phyloP scores from a whole-genome alignment of 2,329 filamentous ascomycete species.

The Scopulariopsis brevicaulis region DNA sequence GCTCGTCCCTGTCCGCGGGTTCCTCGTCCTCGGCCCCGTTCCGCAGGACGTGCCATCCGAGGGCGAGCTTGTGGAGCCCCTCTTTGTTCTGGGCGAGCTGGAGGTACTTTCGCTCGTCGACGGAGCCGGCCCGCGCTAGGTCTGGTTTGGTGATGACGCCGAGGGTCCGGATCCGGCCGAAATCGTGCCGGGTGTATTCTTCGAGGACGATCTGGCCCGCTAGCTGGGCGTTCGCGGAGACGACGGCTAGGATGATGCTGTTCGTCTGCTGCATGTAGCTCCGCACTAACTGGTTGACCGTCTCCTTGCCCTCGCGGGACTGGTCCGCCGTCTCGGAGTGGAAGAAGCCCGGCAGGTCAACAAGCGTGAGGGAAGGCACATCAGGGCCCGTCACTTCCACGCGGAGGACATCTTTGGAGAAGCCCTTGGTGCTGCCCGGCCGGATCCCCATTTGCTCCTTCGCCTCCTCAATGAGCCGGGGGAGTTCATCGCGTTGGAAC shows the following conservation, averaged over 20 bases:
- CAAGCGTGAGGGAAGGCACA: conserved; percentile 34
- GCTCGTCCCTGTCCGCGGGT: conserved; percentile 14
- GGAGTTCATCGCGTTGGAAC: conserved; percentile 28
- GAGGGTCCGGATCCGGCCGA: conserved; percentile 31
- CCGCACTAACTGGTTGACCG: conserved; percentile 24
- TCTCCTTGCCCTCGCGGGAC: conserved; percentile 15
- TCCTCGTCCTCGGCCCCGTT: conserved; percentile 28
- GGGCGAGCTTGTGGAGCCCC: conserved; percentile 16
- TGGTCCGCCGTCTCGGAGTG: conserved; percentile 19
- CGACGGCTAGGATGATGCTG: conserved; percentile 47
- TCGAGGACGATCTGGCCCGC: conserved; percentile 39
- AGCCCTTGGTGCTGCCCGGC: conserved; percentile 14
- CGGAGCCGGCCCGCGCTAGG: conserved; percentile 20
- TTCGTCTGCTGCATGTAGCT: conserved; percentile 42
- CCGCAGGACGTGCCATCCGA: conserved; percentile 42
- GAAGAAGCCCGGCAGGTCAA: conserved; percentile 40
- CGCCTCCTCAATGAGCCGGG: conserved; percentile 36
- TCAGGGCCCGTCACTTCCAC: conserved; percentile 32
- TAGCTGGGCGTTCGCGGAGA: conserved; percentile 35
- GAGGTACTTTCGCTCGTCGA: conserved; percentile 25
- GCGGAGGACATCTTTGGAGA: conserved; percentile 32
- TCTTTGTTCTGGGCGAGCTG: conserved; percentile 19
- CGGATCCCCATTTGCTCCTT: conserved; percentile 35
- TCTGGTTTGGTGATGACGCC: conserved; percentile 49
- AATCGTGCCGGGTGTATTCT: conserved; percentile 29